These are phyloP conservation scores for Melanogaster broomeanus DNA, from an alignment of 768 basidiomycete species.

Conservation along the genomic window DNA sequence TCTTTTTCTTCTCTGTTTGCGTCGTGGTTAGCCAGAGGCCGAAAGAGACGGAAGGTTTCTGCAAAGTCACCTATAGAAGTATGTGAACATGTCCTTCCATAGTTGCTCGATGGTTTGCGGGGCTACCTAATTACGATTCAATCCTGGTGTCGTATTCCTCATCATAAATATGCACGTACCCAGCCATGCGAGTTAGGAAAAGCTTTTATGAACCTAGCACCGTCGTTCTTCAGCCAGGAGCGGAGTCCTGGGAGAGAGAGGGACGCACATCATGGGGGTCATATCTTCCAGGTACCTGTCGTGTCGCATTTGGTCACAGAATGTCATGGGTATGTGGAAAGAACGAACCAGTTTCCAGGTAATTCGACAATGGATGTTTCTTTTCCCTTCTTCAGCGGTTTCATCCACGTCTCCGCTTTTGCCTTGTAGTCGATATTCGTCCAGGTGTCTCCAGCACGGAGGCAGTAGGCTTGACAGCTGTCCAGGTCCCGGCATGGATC, in stretches of 20 bases:
- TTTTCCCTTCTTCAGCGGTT: slow-evolving; percentile 64
- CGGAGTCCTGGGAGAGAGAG: not conserved
- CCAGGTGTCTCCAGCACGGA: slow-evolving; percentile 70
- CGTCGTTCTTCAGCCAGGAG: no score
- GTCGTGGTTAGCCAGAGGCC: not conserved
- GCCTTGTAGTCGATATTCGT: slow-evolving; percentile 70
- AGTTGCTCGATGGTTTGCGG: slow-evolving; percentile 64
- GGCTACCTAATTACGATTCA: slow-evolving; percentile 50
- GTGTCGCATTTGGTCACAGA: no score
- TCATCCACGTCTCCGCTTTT: slow-evolving; percentile 70
- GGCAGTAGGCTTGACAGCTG: slow-evolving; percentile 67
- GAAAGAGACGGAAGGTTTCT: no score
- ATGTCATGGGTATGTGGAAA: no score
- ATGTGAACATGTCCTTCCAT: slow-evolving; percentile 76
- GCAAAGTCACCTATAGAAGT: slow-evolving; percentile 67
- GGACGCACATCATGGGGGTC: slow-evolving; percentile 64
- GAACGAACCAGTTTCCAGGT: slow-evolving; percentile 67
- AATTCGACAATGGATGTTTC: slow-evolving; percentile 64
- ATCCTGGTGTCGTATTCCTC: no score
- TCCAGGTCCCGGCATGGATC: no score
- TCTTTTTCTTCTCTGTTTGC: slow-evolving; percentile 54
- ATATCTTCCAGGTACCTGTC: slow-evolving; percentile 69
- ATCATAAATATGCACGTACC: slow-evolving; percentile 39
- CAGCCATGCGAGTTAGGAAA: slow-evolving; percentile 72
- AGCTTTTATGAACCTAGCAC: slow-evolving; percentile 67